Evolutionary conservation across 2,329 filamentous ascomycete genomes (phyloP).

Genomic region (Pyricularia sp.): DNA sequence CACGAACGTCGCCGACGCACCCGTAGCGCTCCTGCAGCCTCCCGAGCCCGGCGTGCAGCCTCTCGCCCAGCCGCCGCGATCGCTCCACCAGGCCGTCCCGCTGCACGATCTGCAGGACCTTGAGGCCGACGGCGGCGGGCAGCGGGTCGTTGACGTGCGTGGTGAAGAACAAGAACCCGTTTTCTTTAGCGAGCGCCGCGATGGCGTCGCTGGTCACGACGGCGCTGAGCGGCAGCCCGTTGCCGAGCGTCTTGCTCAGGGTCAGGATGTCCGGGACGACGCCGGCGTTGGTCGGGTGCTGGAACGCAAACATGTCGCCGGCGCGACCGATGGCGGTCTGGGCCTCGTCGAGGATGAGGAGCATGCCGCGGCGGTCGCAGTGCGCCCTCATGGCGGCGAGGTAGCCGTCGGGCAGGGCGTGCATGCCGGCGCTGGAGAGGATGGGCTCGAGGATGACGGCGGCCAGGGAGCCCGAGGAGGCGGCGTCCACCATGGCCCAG

Average conservation of each 20-base stretch:
- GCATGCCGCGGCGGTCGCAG: slow-evolving; percentile 40
- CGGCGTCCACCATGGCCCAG: slow-evolving; percentile 45
- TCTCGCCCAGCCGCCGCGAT: slow-evolving; percentile 27
- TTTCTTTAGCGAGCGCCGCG: slow-evolving; percentile 30
- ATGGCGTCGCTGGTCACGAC: slow-evolving; percentile 43
- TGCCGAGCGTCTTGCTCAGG: slow-evolving; percentile 39
- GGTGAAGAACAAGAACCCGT: slow-evolving; percentile 43
- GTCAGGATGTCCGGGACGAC: slow-evolving; percentile 35
- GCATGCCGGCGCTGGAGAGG: slow-evolving; percentile 41
- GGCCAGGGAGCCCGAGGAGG: slow-evolving; percentile 44
- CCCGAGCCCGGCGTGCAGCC: slow-evolving; percentile 33
- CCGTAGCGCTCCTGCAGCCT: slow-evolving; percentile 35
- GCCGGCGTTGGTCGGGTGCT: slow-evolving; percentile 24
- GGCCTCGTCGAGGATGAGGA: slow-evolving; percentile 47
- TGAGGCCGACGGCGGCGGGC: slow-evolving; percentile 44
- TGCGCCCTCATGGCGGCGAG: slow-evolving; percentile 35
- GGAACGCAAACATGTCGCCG: slow-evolving; percentile 45
- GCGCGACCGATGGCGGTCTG: slow-evolving; percentile 44
- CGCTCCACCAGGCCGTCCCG: slow-evolving; percentile 37
- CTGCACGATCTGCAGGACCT: slow-evolving; percentile 48
- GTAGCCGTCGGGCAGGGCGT: slow-evolving; percentile 41
- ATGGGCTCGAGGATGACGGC: slow-evolving; percentile 52
- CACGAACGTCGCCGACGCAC: slow-evolving; percentile 49
- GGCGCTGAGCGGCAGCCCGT: slow-evolving; percentile 42
- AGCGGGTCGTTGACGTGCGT: slow-evolving; percentile 52